phyloP scores from a whole-genome alignment of 2,329 filamentous ascomycete genomes.

The Pseudopyricularia cyperi region DNA sequence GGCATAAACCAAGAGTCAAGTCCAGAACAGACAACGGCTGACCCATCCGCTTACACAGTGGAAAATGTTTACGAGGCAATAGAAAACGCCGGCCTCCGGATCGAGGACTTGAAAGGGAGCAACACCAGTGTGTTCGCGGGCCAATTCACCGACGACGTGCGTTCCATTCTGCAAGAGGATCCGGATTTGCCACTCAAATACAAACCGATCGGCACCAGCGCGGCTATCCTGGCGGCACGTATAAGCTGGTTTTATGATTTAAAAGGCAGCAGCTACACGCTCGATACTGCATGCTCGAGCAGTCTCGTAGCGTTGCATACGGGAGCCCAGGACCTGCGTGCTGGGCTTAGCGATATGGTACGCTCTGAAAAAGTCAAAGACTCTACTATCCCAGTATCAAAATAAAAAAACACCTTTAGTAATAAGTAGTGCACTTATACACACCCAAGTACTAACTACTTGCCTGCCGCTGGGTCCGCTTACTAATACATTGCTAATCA shows the following conservation, averaged over 20 bases:
- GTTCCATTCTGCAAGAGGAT: slow-evolving; percentile 6
- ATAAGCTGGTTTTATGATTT: slow-evolving; percentile 31
- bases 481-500: no score
- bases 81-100: slow-evolving; percentile 25
- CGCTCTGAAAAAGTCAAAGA: slow-evolving; percentile 5
- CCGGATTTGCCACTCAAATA: slow-evolving; percentile 8
- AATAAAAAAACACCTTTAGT: no score
- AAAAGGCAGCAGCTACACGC: slow-evolving; percentile 35
- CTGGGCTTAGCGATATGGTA: slow-evolving; percentile 8
- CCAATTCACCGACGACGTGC: slow-evolving; percentile 3
- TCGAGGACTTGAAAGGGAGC: slow-evolving; percentile 13
- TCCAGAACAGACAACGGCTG: slow-evolving; percentile 4
- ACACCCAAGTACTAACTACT: no score
- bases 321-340: slow-evolving; percentile 14
- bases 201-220: slow-evolving; percentile 11
- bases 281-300: slow-evolving; percentile 40
- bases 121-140: slow-evolving; percentile 17
- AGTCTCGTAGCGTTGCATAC: slow-evolving; percentile 34
- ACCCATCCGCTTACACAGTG: neutral
- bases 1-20: slow-evolving; percentile 18
- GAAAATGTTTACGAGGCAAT: slow-evolving; percentile 34
- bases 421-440: no score
- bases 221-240: slow-evolving; percentile 7
- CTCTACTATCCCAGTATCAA: no score
- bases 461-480: no score